Evolutionary conservation across 2,329 filamentous ascomycete species (phyloP).

Genomic region (Lecanicillium sp.): DNA sequence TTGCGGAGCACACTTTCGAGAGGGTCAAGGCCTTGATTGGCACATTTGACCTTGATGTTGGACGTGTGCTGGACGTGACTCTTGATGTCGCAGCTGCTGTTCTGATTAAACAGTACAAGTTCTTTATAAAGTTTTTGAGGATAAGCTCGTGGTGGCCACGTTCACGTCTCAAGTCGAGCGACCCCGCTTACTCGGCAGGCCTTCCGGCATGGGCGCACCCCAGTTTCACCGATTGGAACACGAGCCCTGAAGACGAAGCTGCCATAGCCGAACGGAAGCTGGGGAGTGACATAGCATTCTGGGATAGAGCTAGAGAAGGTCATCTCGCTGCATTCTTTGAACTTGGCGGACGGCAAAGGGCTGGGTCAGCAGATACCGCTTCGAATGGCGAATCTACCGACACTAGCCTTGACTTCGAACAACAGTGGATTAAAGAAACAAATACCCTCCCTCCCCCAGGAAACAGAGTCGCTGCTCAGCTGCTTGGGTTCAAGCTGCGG

Average conservation of each 20-base stretch:
- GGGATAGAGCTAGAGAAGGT: constrained; percentile 65
- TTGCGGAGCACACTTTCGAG: constrained; percentile 80
- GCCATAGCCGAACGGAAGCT: constrained; percentile 47
- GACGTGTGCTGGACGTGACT: constrained; percentile 86
- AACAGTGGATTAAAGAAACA: constrained; percentile 72
- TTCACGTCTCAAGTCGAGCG: constrained; percentile 35
- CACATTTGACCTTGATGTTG: constrained; percentile 94
- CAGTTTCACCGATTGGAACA: constrained; percentile 52
- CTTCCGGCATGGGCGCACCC: constrained; percentile 84
- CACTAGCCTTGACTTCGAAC: constrained; percentile 46
- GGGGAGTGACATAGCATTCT: constrained; percentile 67
- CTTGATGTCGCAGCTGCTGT: constrained; percentile 92
- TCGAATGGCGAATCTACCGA: constrained; percentile 26
- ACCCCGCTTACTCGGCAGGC: constrained; percentile 46
- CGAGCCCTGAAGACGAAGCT: constrained; percentile 61
- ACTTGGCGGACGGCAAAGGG: constrained; percentile 61
- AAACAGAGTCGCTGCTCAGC: constrained; percentile 85
- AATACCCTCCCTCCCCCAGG: constrained; percentile 75
- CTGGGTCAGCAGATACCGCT: constrained; percentile 37
- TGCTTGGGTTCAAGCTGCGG: constrained; percentile 92
- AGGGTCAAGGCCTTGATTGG: constrained; percentile 90
- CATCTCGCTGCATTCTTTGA: constrained; percentile 86
- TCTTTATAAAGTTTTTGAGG: constrained; percentile 88
- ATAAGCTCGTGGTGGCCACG: constrained; percentile 96
- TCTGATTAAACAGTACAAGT: constrained; percentile 84